Evolutionary conservation across 768 basidiomycete species (phyloP), one percentile per base, ranked within the genome.

Genomic region (Lentinula guzmanii): DNA sequence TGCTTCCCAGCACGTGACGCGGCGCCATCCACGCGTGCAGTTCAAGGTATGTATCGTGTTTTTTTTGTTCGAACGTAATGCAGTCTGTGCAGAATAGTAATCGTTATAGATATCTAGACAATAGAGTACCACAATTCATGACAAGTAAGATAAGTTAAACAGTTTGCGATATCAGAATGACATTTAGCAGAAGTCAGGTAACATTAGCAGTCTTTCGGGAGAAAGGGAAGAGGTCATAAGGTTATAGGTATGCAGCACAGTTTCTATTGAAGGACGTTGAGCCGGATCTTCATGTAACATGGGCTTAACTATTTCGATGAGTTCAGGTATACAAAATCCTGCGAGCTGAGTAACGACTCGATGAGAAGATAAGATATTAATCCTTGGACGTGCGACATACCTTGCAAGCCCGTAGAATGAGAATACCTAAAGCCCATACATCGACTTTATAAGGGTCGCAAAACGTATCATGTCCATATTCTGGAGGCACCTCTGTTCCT

Each of bases 401-500:
- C 74, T 89, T 82, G 75, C 84, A 86, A 45, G 83, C 83, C 21
- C 83, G 80, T 45, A 89, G 70, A 33, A 91, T 82, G 3, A 90
- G 75, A 15, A 87, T 75, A 18, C 78, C 90, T 34, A 90, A 71
- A 13, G 87, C 86, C 86, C 88, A 91, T 2, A 91, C 79, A 67
- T 91, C 89, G 7, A 88, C 74, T 72, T 88, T 89, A 69, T 82
- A 90, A 4, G 88, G 85, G 70, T 89, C 81, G 42, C 68, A 67
- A 24, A 70, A 69, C 48, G 77, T 79, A 18, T 78, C 80, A 21
- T 70, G 68, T 65, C 86, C 88, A 53, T 82, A 81, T 70, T 91
- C 90, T 11, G 89, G 89, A 18, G 90, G 86, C 10, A 86, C 67
- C 61, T 91, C 90, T 18, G 89, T 87, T 21, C 83, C 82, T 13